Evolutionary conservation across 176 grass and related monocot species (phyloP), one percentile per base, ranked within the genome.

Genomic region (Triticum dicoccoides): DNA sequence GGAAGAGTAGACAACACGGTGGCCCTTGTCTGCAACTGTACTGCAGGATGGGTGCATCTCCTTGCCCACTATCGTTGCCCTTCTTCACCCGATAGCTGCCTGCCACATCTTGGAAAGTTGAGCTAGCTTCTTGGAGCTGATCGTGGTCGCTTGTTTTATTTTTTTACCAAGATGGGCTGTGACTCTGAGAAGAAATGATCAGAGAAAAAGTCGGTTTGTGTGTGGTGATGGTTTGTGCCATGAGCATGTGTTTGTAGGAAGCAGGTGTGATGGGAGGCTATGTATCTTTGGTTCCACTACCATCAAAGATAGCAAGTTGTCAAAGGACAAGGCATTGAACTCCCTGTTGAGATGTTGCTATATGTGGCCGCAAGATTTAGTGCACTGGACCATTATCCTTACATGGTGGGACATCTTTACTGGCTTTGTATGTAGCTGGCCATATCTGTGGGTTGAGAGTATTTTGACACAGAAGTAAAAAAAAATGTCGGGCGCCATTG

Each of bases 61-160:
- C 73, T 81, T 91, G 47, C 54, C 69, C 0, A 6, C 61, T 14
- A 65, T 21, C 59, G 80, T 65, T 11, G 89, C 78, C 39, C 86
- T 90, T 82, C 76, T 91, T 79, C 90, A 68, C 37, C 88, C 83
- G 33, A 92, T 70, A 14, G 75, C 90, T 71, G 73, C 91, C 66
- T 88, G 90, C 90, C 90, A 92, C 82, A 88, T 92, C 78, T 90
- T 95, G 59, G 85, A 88, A 73, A 96, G 79, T 61, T 91, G 83
- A 84, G 69, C 82, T 68, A 92, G 69, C 85, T 86, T 93, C 87
- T 95, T 95, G 27, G 88, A 82, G 61, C 78, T 85, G 69, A 88
- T 74, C 90, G 90, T 92, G 58, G 32, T 86, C 63, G 56, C n/a
- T 74, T 41, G 45, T 74, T n/a, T 61, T 52, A 21, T 24, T 62